Conservation (phyloP, 257 asterid genomes). For the Oldenlandia corymbosa region DNA sequence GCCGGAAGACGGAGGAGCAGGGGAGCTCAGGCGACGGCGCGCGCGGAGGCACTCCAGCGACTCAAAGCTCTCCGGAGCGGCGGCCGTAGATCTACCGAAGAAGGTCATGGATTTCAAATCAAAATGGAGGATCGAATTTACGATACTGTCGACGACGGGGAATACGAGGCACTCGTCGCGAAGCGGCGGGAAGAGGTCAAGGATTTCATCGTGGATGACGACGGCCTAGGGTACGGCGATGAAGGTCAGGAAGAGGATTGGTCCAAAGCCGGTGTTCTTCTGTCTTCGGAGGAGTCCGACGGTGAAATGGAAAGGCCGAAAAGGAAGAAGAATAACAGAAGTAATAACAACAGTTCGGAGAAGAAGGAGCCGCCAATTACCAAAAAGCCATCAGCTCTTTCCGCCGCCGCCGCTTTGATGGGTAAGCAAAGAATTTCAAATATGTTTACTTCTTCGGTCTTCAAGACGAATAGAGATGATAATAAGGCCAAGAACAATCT, state of each 20-base stretch:
- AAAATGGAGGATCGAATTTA: conserved; percentile 76
- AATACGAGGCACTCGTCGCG: conserved; percentile 75
- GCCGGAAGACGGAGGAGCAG: conserved; percentile 62
- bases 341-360: conserved; percentile 32
- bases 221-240: conserved; percentile 87
- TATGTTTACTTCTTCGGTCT: conserved; percentile 77
- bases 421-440: conserved; percentile 80
- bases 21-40: conserved; percentile 43
- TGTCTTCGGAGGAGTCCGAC: conserved; percentile 68
- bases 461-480: conserved; percentile 54
- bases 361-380: conserved; percentile 47
- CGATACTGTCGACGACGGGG: conserved; percentile 77
- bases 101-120: conserved; percentile 50
- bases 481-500: conserved; percentile 30
- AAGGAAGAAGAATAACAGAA: conserved; percentile 38
- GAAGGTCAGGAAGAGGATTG: conserved; percentile 98
- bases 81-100: conserved; percentile 51
- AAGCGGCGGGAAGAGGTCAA: conserved; percentile 69
- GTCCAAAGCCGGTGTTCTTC: conserved; percentile 52
- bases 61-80: conserved; percentile 63
- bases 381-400: conserved; percentile 58
- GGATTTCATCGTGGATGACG: conserved; percentile 79
- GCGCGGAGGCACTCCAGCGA: conserved; percentile 64
- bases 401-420: conserved; percentile 81
- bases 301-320: conserved; percentile 56